Conservation (phyloP, 106 monocot species). For the Dioscorea dumetorum region DNA sequence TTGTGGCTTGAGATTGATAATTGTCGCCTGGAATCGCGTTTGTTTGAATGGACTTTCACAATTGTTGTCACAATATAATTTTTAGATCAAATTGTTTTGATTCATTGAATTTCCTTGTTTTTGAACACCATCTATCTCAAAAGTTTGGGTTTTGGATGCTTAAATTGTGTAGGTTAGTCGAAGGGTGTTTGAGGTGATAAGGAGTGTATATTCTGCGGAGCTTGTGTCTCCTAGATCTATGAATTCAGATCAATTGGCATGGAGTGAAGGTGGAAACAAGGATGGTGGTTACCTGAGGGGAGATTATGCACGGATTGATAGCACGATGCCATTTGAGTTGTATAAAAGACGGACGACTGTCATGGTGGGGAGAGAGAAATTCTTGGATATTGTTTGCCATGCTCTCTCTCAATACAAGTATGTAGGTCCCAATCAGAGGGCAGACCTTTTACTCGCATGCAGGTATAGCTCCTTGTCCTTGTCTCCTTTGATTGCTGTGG, state of each 20-base stretch:
- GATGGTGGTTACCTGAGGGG: background rate
- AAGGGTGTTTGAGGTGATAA: slow-evolving; percentile 72
- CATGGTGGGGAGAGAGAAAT: slow-evolving; percentile 55
- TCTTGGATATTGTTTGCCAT: slow-evolving; percentile 66
- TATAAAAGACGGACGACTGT: slow-evolving; percentile 82
- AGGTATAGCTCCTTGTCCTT: slow-evolving; percentile 29
- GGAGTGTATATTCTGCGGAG: slow-evolving; percentile 18
- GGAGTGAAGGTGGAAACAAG: background rate
- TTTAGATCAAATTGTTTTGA: no score
- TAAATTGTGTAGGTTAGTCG: slow-evolving; percentile 52
- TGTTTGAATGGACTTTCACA: no score
- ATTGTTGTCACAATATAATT: no score
- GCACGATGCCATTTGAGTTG: slow-evolving; percentile 63
- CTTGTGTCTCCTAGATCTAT: background rate
- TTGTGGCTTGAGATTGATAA: background rate
- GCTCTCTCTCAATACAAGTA: slow-evolving; percentile 85
- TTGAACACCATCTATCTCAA: background rate
- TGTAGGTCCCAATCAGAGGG: slow-evolving; percentile 78
- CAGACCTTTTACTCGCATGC: slow-evolving; percentile 84
- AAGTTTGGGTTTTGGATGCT: background rate
- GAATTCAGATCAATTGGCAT: background rate
- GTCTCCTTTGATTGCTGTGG: no score
- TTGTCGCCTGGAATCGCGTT: no score
- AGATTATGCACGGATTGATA: slow-evolving; percentile 11
- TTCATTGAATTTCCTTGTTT: background rate